phyloP scores from a whole-genome alignment of 345 rosid genomes.

The Syzygium oleosum region DNA sequence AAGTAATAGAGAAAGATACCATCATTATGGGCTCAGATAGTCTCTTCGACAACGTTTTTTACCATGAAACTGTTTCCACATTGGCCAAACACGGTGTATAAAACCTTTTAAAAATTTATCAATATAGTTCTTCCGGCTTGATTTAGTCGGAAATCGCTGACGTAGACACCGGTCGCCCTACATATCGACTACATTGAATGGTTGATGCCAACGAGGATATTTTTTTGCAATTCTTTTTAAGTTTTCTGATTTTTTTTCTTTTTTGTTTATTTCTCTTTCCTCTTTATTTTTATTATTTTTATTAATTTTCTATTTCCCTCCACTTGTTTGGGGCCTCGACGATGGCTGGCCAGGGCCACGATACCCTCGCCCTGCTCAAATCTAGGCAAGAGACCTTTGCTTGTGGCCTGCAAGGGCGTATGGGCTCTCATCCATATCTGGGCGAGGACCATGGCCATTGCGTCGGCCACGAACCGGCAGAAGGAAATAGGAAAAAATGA shows the following conservation, averaged over 20 bases:
- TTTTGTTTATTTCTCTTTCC: too few species aligned
- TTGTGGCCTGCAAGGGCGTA: too few species aligned
- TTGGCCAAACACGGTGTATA: conserved; percentile 25
- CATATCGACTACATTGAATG: too few species aligned
- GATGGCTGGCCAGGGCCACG: not conserved
- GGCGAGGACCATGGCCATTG: not conserved
- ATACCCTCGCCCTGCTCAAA: not conserved
- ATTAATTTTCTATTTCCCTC: too few species aligned
- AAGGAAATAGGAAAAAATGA: not conserved
- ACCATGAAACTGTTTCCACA: conserved; percentile 59
- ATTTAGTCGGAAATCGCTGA: too few species aligned
- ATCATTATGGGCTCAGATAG: conserved; percentile 88
- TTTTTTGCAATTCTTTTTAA: too few species aligned
- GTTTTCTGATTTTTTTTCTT: too few species aligned
- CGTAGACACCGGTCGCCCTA: rapidly evolving
- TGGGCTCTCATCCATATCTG: not conserved
- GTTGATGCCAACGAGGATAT: too few species aligned
- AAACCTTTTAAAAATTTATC: too few species aligned
- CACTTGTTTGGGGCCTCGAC: not conserved
- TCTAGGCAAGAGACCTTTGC: too few species aligned
- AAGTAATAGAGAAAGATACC: conserved; percentile 51
- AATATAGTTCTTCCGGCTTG: too few species aligned
- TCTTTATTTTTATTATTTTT: too few species aligned
- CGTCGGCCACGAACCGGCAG: rapidly evolving
- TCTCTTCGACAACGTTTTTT: conserved; percentile 78